Percentiles rank a stretch among this genome's conserved stretches.
These are phyloP conservation scores for Maudiozyma humilis DNA, from an alignment of 1,139 yeast species.

Conservation along the genomic window DNA sequence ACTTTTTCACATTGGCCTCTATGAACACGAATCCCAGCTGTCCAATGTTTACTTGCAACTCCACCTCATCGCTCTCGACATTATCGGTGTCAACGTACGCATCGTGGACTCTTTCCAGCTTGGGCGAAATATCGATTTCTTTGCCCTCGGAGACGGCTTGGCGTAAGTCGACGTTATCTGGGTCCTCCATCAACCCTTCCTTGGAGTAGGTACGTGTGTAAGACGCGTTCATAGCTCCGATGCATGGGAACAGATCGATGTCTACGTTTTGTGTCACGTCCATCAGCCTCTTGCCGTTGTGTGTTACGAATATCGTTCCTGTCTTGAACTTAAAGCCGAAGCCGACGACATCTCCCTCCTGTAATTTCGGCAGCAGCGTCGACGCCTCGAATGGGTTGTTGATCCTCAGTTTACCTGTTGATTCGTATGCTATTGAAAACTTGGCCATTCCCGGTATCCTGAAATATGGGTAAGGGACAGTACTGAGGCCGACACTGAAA, in stretches of 20 bases:
- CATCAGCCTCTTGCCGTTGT: constrained; percentile 80
- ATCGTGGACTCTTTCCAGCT: constrained; percentile 21
- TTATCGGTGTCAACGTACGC: constrained; percentile 13
- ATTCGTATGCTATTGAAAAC: constrained; percentile 80
- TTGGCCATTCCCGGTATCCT: constrained; percentile 77
- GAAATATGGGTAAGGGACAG: constrained; percentile 86
- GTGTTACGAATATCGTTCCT: constrained; percentile 81
- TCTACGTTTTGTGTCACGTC: constrained; percentile 77
- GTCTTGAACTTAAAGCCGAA: constrained; percentile 75
- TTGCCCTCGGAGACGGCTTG: constrained; percentile 19
- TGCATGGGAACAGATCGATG: constrained; percentile 53
- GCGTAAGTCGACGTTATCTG: constrained; percentile 28
- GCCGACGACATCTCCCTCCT: constrained; percentile 86
- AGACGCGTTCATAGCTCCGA: constrained; percentile 31
- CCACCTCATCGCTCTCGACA: constrained; percentile 29
- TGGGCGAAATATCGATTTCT: constrained; percentile 20
- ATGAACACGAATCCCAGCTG: constrained; percentile 89
- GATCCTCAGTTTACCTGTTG: constrained; percentile 72
- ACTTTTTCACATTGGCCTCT: constrained; percentile 82
- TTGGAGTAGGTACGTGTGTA: constrained; percentile 30
- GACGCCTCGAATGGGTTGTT: constrained; percentile 75
- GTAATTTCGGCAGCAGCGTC: constrained; percentile 62
- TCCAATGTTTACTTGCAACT: constrained; percentile 78
- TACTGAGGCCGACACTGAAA: constrained; percentile 68
- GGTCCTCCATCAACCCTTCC: constrained; percentile 31